Base-by-base conservation (phyloP, 2,329 filamentous ascomycete genomes). In the Claviceps monticola region DNA sequence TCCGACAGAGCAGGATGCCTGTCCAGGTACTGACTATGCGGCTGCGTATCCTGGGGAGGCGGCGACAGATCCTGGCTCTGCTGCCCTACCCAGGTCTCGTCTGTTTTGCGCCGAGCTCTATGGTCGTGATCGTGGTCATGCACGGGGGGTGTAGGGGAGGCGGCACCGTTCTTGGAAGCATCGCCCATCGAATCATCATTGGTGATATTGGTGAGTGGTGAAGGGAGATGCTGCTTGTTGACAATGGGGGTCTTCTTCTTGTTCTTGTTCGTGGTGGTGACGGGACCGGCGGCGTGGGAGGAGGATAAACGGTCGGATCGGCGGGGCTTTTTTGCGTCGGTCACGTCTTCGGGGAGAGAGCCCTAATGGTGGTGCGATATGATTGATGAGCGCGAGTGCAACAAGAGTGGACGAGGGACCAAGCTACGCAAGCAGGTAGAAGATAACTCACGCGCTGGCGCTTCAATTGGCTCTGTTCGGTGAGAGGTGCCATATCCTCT, bases 401-500 rank as follows among this genome's bases (percentile, higher is more conserved):
- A 46, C 50, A 49, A 53, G 54, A 54, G 51, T 48, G 45, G 53
- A 48, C 34, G 41, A 21, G 9, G 21, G 54, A 57, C 52, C 57
- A 45, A 17, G 52, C 46, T 39, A 56, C 55, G 54, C 37, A 58
- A 54, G 21, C 49, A 51, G 53, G 59, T 55, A 66, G 56, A 54
- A 34, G 49, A 51, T 13, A 8, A 73, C 79, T 65, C 74, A 93
- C 88, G 68, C 84, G 79, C 60, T 74, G 79, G 64, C 88, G 83
- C 75, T 95, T 95, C 72, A 93, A 80, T 71, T 86, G 84, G 73
- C 84, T 89, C 73, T 87, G 87, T 70, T 93, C 85, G 58, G 69
- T 66, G 61, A 74, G 71, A 68, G 81, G 74, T 68, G 79, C 71
- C 79, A 82, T 82, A 57, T 58, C 61, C 57, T 58, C 58, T 54